Conservation (phyloP, 768 basidiomycete genomes). For the Lentinula detonsa region DNA sequence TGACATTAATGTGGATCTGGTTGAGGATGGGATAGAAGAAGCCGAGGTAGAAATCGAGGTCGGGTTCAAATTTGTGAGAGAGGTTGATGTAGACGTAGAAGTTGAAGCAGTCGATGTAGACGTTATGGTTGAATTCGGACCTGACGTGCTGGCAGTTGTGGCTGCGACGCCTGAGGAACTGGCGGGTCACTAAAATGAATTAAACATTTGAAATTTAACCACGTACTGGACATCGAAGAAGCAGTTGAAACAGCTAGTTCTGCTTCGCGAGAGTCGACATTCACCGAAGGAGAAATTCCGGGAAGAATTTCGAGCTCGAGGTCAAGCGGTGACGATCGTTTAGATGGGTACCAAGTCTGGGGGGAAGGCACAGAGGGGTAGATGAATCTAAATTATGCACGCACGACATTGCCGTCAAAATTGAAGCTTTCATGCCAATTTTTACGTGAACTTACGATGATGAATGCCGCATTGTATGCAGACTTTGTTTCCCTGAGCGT, state of each 20-base stretch:
- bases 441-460: neutral
- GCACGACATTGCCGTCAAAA: neutral
- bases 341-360: neutral
- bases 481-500: neutral
- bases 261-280: neutral
- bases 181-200: neutral
- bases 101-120: neutral
- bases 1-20: neutral
- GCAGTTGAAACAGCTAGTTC: no score
- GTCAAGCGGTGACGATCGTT: neutral
- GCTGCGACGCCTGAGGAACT: neutral
- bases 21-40: neutral
- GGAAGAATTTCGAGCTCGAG: neutral
- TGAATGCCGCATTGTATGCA: neutral
- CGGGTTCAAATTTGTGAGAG: neutral
- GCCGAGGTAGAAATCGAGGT: neutral
- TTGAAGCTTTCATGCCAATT: neutral
- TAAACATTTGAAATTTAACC: neutral
- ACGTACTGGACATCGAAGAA: neutral
- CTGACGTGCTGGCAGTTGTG: neutral
- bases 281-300: neutral
- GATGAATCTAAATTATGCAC: neutral
- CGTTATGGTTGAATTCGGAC: neutral
- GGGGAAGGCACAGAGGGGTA: neutral
- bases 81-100: neutral